phyloP scores from a whole-genome alignment of 345 rosid species.

The Trapa incisa region DNA sequence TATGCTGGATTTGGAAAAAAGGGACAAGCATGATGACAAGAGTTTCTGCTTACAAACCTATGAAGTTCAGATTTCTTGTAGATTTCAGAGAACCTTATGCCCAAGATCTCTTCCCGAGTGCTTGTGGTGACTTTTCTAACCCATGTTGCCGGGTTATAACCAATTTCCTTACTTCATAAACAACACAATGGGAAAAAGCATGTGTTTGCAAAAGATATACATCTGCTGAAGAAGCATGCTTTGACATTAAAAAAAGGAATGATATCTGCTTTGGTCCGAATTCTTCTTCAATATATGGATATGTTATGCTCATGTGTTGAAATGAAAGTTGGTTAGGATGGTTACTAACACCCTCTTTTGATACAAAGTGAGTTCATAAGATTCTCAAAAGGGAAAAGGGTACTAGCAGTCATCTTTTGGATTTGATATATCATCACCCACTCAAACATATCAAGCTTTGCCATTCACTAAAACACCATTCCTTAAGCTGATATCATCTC shows the following conservation, averaged over 20 bases:
- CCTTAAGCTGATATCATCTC: slow-evolving; percentile 24
- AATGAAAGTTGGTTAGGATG: neutral
- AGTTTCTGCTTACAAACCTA: neutral
- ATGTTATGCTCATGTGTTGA: too few relatives aligned
- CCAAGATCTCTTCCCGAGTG: slow-evolving; percentile 11
- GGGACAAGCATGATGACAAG: neutral
- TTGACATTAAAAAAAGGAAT: too few relatives aligned
- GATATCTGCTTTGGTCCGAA: too few relatives aligned
- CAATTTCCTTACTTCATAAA: neutral
- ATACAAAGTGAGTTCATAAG: neutral
- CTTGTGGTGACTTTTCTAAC: slow-evolving; percentile 7
- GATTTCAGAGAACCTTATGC: neutral
- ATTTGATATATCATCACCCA: neutral
- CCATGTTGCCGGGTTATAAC: slow-evolving; percentile 10
- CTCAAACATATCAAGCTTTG: slow-evolving; percentile 10
- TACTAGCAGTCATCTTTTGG: neutral
- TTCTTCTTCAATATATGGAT: too few relatives aligned
- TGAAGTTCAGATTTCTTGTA: slow-evolving; percentile 12
- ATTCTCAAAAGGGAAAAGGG: neutral
- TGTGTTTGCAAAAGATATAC: too few relatives aligned
- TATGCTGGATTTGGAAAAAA: neutral
- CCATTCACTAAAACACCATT: slow-evolving; percentile 20
- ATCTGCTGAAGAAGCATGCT: too few relatives aligned
- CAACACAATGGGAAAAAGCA: too few relatives aligned
- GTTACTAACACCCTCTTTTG: neutral